phyloP scores from a whole-genome alignment of 2,329 filamentous ascomycete genomes.

The Aspergillus latus region DNA sequence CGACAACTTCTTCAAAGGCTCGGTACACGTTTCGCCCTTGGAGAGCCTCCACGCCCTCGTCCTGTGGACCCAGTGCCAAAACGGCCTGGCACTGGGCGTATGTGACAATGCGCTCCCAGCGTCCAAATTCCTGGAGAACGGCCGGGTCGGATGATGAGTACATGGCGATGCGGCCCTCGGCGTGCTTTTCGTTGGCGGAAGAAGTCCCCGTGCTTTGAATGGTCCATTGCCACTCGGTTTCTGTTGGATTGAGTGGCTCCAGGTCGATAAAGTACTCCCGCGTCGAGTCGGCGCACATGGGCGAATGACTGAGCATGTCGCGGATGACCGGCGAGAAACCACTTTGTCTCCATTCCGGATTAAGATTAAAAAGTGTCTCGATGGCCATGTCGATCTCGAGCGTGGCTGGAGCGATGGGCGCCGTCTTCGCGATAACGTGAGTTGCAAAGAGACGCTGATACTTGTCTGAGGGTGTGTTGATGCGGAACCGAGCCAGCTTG shows the following conservation, averaged over 20 bases:
- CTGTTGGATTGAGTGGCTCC: not conserved
- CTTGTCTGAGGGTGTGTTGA: slow-evolving; percentile 39
- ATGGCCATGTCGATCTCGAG: slow-evolving; percentile 40
- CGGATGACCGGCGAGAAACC: slow-evolving; percentile 25
- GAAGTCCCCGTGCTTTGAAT: too few species aligned
- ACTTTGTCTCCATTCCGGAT: slow-evolving; percentile 21
- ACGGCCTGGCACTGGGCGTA: not conserved
- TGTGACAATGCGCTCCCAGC: too few species aligned
- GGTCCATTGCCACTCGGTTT: not conserved
- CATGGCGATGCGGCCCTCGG: too few species aligned
- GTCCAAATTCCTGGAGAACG: not conserved
- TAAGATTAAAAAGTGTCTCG: slow-evolving; percentile 34
- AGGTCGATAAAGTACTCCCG: slow-evolving; percentile 24
- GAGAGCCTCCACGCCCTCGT: slow-evolving; percentile 19
- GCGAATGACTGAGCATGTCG: slow-evolving; percentile 30
- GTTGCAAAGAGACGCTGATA: slow-evolving; percentile 38
- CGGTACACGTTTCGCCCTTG: slow-evolving; percentile 20
- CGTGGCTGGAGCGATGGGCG: slow-evolving; percentile 42
- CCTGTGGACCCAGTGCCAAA: not conserved
- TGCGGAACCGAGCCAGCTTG: slow-evolving; percentile 36
- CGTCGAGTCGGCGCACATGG: slow-evolving; percentile 33
- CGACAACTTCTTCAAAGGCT: slow-evolving; percentile 15
- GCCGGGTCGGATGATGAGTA: too few species aligned
- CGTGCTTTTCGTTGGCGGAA: too few species aligned
- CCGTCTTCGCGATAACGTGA: slow-evolving; percentile 44